A percentile compares a stretch with the other conserved stretches of the same genome.
Conservation (phyloP, 257 asterid species). For the Thymus mandschuricus region DNA sequence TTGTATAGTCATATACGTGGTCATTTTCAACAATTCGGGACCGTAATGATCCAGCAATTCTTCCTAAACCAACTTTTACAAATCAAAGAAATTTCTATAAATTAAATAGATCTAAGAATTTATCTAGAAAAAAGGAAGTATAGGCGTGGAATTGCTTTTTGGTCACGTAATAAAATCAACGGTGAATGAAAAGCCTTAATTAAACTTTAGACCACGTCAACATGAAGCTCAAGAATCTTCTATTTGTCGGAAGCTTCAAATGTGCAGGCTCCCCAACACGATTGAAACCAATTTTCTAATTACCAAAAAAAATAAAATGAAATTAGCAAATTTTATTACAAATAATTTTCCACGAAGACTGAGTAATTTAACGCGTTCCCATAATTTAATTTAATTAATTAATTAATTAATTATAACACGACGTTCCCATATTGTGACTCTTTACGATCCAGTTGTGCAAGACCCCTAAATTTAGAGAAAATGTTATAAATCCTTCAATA, state of each 20-base stretch:
- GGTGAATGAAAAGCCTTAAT: neutral
- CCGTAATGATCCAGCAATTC: too few relatives aligned
- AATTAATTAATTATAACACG: too few relatives aligned
- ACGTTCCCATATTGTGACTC: slow-evolving; percentile 10
- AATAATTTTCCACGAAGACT: neutral
- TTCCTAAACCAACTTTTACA: too few relatives aligned
- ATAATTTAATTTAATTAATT: neutral
- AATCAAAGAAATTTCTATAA: too few relatives aligned
- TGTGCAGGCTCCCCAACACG: slow-evolving; percentile 31
- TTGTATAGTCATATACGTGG: too few relatives aligned
- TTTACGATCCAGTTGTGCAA: neutral
- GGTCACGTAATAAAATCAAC: too few relatives aligned
- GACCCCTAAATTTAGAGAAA: slow-evolving; percentile 17
- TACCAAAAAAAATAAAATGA: neutral
- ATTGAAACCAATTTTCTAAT: neutral
- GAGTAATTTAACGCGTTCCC: slow-evolving; percentile 25
- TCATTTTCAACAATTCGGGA: too few relatives aligned
- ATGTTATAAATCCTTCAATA: neutral
- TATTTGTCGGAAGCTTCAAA: slow-evolving; percentile 29
- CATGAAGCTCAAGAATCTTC: slow-evolving; percentile 26
- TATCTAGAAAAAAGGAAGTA: neutral
- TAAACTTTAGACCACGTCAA: slow-evolving; percentile 24
- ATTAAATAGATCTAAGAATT: neutral
- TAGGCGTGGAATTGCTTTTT: too few relatives aligned
- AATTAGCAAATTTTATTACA: neutral